Percentiles rank a stretch among this genome's conserved stretches.
These are phyloP conservation scores for Olyra latifolia DNA, from an alignment of 176 grass and related monocot species.

Conservation along the genomic window DNA sequence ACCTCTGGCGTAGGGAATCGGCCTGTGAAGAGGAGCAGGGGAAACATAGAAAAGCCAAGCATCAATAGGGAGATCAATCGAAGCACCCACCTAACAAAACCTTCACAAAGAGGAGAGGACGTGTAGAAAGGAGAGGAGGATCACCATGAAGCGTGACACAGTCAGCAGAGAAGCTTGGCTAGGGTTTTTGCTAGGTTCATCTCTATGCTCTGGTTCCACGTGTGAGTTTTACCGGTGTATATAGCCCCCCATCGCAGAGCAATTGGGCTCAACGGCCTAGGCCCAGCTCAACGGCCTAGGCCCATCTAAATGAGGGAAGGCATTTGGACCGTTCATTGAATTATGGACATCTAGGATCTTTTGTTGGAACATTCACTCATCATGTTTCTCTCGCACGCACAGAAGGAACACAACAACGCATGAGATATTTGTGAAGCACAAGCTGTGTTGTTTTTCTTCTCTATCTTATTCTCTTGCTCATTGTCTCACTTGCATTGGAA, in stretches of 20 bases:
- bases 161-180: too few relatives aligned
- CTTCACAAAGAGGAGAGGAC: neutral
- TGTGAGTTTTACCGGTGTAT: too few relatives aligned
- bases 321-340: neutral
- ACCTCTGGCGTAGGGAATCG: conserved; percentile 60
- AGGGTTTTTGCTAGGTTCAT: too few relatives aligned
- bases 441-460: too few relatives aligned
- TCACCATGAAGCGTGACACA: conserved; percentile 48
- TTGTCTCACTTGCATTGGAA: too few relatives aligned
- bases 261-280: neutral
- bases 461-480: too few relatives aligned
- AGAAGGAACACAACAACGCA: too few relatives aligned
- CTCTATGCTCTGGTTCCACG: too few relatives aligned
- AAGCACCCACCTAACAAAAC: neutral
- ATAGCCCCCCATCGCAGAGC: too few relatives aligned
- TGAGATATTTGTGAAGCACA: too few relatives aligned
- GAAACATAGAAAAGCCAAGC: neutral
- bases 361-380: too few relatives aligned
- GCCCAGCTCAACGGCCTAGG: neutral
- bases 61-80: conserved; percentile 25
- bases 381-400: too few relatives aligned
- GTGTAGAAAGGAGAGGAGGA: neutral
- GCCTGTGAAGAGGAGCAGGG: conserved; percentile 56
- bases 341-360: neutral
- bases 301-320: neutral